Evolutionary conservation across 2,329 filamentous ascomycete genomes (phyloP).

Genomic region (Torrubiella hemipterigena): DNA sequence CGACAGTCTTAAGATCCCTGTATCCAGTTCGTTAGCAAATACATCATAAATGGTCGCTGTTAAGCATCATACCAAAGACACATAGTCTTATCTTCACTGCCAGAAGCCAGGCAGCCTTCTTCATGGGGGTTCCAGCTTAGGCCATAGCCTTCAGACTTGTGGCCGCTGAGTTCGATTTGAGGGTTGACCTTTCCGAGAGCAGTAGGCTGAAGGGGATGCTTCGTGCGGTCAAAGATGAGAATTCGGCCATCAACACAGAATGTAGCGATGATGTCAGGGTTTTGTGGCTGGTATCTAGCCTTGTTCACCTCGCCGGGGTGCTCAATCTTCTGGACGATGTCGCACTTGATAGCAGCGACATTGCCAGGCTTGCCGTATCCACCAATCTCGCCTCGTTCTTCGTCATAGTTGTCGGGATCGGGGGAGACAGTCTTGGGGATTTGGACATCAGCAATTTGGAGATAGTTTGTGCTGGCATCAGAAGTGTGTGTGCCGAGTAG

Average conservation of each 20-base stretch:
- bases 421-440: slow-evolving; percentile 69
- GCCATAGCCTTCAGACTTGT: slow-evolving; percentile 82
- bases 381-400: slow-evolving; percentile 84
- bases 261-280: slow-evolving; percentile 91
- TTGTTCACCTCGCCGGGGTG: slow-evolving; percentile 98
- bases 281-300: slow-evolving; percentile 93
- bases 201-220: slow-evolving; percentile 70
- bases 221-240: slow-evolving; percentile 90
- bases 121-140: slow-evolving; percentile 83
- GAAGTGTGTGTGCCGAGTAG: slow-evolving; percentile 93
- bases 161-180: slow-evolving; percentile 75
- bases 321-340: slow-evolving; percentile 89
- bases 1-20: slow-evolving; percentile 71
- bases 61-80: slow-evolving; percentile 60
- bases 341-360: slow-evolving; percentile 67
- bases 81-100: slow-evolving; percentile 86
- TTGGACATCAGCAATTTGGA: slow-evolving; percentile 90
- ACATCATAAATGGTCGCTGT: slow-evolving; percentile 1
- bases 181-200: slow-evolving; percentile 54
- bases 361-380: slow-evolving; percentile 72
- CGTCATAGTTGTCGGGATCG: slow-evolving; percentile 77
- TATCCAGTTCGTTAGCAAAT: slow-evolving; percentile 9
- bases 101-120: slow-evolving; percentile 73
- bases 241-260: slow-evolving; percentile 80
- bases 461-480: slow-evolving; percentile 71